phyloP scores from a whole-genome alignment of 2,329 filamentous ascomycete genomes.

The Peltaster fructicola region DNA sequence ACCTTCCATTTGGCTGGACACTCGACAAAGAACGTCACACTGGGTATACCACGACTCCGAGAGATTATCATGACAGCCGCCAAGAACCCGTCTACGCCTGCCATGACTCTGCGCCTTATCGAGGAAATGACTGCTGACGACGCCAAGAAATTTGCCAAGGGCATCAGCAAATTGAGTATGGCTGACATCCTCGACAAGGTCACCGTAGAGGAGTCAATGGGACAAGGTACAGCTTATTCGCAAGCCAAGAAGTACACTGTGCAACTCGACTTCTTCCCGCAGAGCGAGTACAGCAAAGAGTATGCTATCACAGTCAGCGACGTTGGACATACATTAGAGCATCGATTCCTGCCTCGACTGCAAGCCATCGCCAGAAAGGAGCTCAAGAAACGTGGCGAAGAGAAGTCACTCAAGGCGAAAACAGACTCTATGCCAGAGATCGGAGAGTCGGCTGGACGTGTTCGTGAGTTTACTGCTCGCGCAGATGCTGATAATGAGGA shows the following conservation, averaged over 20 bases:
- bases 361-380: conserved; percentile 56
- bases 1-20: conserved; percentile 99
- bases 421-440: conserved; percentile 59
- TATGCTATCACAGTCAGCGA: conserved; percentile 70
- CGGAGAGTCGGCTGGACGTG: conserved; percentile 40
- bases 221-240: conserved; percentile 47
- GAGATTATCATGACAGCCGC: conserved; percentile 98
- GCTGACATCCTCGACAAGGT: conserved; percentile 71
- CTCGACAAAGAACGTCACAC: conserved; percentile 93
- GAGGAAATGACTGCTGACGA: conserved; percentile 51
- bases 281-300: conserved; percentile 63
- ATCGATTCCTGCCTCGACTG: conserved; percentile 56
- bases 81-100: conserved; percentile 71
- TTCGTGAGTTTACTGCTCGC: conserved; percentile 31
- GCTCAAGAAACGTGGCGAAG: conserved; percentile 56
- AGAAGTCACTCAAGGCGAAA: conserved; percentile 36
- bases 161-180: conserved; percentile 70
- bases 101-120: conserved; percentile 69
- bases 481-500: conserved; percentile 30
- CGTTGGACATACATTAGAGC: conserved; percentile 64
- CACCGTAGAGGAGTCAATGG: conserved; percentile 62
- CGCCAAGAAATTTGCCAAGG: conserved; percentile 71
- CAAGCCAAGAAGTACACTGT: conserved; percentile 77
- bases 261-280: conserved; percentile 65
- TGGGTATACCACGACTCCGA: conserved; percentile 90